Conservation (phyloP, 805 yeast genomes). For the Priceomyces castillae region DNA sequence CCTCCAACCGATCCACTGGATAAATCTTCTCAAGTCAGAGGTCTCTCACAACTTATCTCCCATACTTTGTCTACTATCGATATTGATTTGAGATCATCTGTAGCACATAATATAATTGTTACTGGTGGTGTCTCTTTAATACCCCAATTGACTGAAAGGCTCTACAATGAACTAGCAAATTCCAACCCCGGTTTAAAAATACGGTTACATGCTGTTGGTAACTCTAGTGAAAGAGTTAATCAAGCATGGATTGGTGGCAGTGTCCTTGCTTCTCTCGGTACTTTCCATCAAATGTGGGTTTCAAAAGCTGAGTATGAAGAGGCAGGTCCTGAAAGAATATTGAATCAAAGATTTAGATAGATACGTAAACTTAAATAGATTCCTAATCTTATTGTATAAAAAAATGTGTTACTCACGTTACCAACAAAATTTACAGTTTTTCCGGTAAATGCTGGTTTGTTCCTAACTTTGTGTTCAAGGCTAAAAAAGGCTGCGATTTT, state of each 20-base stretch:
- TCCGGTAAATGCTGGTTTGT: background rate
- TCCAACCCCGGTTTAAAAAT: constrained; percentile 83
- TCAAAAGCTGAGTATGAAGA: constrained; percentile 84
- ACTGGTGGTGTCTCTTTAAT: constrained; percentile 82
- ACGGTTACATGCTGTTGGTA: constrained; percentile 79
- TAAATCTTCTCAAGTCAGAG: constrained; percentile 29
- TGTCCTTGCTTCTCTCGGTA: constrained; percentile 81
- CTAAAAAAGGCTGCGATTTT: background rate
- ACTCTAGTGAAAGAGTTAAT: constrained; percentile 69
- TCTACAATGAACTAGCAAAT: constrained; percentile 65
- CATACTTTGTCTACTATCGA: constrained; percentile 60
- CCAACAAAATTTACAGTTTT: background rate
- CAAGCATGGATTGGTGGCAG: constrained; percentile 94
- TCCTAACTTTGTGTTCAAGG: background rate
- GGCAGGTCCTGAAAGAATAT: constrained; percentile 77
- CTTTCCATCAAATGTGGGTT: constrained; percentile 95
- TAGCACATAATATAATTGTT: constrained; percentile 84
- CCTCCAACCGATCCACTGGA: constrained; percentile 16
- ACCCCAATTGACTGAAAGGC: constrained; percentile 77
- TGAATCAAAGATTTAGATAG: constrained; percentile 78
- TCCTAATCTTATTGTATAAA: background rate
- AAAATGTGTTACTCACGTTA: background rate
- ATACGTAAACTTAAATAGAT: background rate
- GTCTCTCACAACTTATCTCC: constrained; percentile 59
- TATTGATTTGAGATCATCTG: constrained; percentile 77